Evolutionary conservation across 208 protist species (phyloP).

Genomic region (Tritrichomonas musculus): DNA sequence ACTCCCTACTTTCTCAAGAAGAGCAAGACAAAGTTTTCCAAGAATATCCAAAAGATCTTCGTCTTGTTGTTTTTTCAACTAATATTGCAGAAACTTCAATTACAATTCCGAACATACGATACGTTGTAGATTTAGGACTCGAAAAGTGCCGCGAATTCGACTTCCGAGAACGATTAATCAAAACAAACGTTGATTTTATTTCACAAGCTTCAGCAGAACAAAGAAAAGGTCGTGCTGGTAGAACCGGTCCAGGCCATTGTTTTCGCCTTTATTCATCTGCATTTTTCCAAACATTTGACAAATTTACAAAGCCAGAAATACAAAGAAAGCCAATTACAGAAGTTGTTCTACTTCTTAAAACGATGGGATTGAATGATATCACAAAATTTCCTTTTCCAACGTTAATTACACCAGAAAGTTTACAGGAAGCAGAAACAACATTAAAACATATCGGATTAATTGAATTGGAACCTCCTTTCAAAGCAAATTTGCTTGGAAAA

Average conservation of each 20-base stretch:
- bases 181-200: slow-evolving; percentile 58
- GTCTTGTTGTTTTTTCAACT: slow-evolving; percentile 94
- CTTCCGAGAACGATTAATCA: neutral
- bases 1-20: slow-evolving; percentile 78
- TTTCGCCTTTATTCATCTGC: slow-evolving; percentile 69
- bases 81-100: slow-evolving; percentile 99
- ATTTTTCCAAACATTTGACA: slow-evolving; percentile 58
- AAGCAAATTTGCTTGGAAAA: neutral
- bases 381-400: slow-evolving; percentile 53
- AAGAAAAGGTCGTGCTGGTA: slow-evolving; percentile 67
- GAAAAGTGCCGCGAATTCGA: slow-evolving; percentile 11
- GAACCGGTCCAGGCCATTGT: slow-evolving; percentile 68
- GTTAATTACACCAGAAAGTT: slow-evolving; percentile 51
- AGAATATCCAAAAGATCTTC: slow-evolving; percentile 38
- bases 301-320: slow-evolving; percentile 61
- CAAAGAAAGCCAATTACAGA: slow-evolving; percentile 60
- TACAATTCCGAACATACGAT: slow-evolving; percentile 79
- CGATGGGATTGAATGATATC: slow-evolving; percentile 66
- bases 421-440: slow-evolving; percentile 41
- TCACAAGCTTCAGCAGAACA: slow-evolving; percentile 66
- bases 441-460: slow-evolving; percentile 36
- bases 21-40: slow-evolving; percentile 74
- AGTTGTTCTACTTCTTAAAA: slow-evolving; percentile 69
- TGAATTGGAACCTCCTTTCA: neutral
- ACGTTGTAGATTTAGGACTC: slow-evolving; percentile 31